These are phyloP conservation scores for Monosporascus sp. DNA, from an alignment of 2,329 filamentous ascomycete species.

Conservation along the genomic window DNA sequence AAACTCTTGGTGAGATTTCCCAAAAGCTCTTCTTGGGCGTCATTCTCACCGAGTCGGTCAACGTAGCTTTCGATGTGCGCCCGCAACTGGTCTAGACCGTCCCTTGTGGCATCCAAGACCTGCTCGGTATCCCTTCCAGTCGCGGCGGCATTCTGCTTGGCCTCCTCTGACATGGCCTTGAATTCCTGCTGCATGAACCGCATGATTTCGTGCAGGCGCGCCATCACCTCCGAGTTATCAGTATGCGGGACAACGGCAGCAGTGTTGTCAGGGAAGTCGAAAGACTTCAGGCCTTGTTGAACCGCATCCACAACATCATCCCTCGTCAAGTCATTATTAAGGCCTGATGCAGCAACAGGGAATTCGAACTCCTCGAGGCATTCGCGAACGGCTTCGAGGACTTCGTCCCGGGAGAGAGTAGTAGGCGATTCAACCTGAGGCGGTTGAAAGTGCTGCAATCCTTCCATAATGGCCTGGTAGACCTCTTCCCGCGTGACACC, in stretches of 20 bases:
- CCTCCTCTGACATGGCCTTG: slow-evolving; percentile 53
- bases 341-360: slow-evolving; percentile 53
- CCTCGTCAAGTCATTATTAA: slow-evolving; percentile 48
- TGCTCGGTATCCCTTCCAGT: slow-evolving; percentile 82
- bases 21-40: slow-evolving; percentile 73
- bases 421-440: slow-evolving; percentile 65
- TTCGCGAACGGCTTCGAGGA: slow-evolving; percentile 77
- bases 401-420: slow-evolving; percentile 71
- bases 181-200: slow-evolving; percentile 55
- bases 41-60: slow-evolving; percentile 62
- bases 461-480: slow-evolving; percentile 78
- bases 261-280: slow-evolving; percentile 29
- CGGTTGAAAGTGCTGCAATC: slow-evolving; percentile 72
- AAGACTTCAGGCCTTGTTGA: slow-evolving; percentile 48
- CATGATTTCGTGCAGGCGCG: slow-evolving; percentile 60
- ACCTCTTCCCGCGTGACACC: slow-evolving; percentile 78
- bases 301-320: slow-evolving; percentile 62
- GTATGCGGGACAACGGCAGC: slow-evolving; percentile 35
- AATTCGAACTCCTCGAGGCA: slow-evolving; percentile 83
- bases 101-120: slow-evolving; percentile 79
- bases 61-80: slow-evolving; percentile 77
- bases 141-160: slow-evolving; percentile 73
- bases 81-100: slow-evolving; percentile 77
- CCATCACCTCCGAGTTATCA: slow-evolving; percentile 45
- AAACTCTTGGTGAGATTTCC: slow-evolving; percentile 61